Conservation (phyloP, 306 rosid genomes). For the Prunus armeniaca region DNA sequence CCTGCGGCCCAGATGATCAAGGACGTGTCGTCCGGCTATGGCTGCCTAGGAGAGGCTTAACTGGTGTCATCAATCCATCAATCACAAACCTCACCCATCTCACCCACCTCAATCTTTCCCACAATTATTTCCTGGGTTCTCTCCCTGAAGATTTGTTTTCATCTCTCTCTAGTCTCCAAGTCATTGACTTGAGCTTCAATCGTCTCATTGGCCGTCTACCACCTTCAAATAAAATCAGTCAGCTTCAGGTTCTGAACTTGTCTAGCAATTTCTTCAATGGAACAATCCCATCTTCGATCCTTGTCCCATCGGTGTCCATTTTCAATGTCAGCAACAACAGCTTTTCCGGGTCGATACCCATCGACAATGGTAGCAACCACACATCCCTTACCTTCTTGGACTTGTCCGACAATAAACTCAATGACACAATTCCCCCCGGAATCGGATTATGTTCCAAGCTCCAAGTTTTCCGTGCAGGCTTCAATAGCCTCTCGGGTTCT, state of each 20-base stretch:
- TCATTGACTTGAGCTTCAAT: slow-evolving; percentile 18
- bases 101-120: slow-evolving; percentile 63
- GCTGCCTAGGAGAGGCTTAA: slow-evolving; percentile 53
- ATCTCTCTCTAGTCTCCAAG: slow-evolving; percentile 16
- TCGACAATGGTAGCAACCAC: slow-evolving; percentile 17
- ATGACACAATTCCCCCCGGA: slow-evolving; percentile 45
- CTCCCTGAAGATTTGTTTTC: slow-evolving; percentile 40
- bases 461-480: slow-evolving; percentile 71
- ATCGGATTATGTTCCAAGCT: slow-evolving; percentile 62
- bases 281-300: slow-evolving; percentile 43
- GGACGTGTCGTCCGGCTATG: slow-evolving; percentile 42
- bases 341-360: slow-evolving; percentile 57
- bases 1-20: slow-evolving; percentile 33
- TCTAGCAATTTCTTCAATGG: slow-evolving; percentile 74
- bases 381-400: slow-evolving; percentile 49
- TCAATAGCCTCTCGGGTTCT: slow-evolving; percentile 55
- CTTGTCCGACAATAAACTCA: slow-evolving; percentile 60
- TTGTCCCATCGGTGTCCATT: slow-evolving; percentile 34
- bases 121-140: slow-evolving; percentile 48
- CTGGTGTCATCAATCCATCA: slow-evolving; percentile 40
- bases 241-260: slow-evolving; percentile 48
- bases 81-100: slow-evolving; percentile 44
- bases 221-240: not conserved
- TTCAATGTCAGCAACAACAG: slow-evolving; percentile 85
- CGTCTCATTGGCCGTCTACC: slow-evolving; percentile 43